A percentile compares a stretch with the other conserved stretches of the same genome.
Conservation (phyloP, 2,329 filamentous ascomycete genomes). For the Diplodia intermedia region DNA sequence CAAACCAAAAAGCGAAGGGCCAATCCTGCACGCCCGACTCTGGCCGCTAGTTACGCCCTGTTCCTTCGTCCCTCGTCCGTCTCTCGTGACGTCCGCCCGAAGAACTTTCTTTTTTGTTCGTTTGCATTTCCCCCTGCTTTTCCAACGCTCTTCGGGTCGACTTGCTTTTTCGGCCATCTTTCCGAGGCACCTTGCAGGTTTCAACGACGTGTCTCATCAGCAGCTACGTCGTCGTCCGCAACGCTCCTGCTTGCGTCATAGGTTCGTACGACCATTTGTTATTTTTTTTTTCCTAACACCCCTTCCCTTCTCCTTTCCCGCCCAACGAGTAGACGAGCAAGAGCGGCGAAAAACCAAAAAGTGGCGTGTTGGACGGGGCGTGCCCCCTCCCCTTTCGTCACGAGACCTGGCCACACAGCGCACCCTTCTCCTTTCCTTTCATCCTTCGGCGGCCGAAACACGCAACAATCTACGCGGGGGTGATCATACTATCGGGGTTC, state of each 20-base stretch:
- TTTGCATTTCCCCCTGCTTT: background rate
- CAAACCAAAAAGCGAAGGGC: background rate
- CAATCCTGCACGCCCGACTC: background rate
- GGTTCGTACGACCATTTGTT: background rate
- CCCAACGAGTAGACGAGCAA: background rate
- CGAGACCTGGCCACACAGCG: background rate
- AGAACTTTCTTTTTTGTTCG: slow-evolving; percentile 8
- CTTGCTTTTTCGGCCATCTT: slow-evolving; percentile 16
- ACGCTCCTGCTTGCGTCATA: slow-evolving; percentile 10
- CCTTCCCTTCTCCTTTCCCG: background rate
- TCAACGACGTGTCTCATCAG: slow-evolving; percentile 6
- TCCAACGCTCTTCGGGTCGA: background rate
- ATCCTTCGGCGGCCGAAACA: background rate
- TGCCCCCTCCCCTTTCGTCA: slow-evolving; percentile 11
- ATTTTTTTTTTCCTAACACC: background rate
- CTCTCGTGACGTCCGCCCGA: background rate
- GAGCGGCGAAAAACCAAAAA: background rate
- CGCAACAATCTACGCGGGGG: slow-evolving; percentile 13
- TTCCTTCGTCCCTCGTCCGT: background rate
- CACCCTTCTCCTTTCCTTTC: background rate
- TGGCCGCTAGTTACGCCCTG: background rate
- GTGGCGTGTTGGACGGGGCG: slow-evolving; percentile 16
- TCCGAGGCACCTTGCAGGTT: slow-evolving; percentile 9
- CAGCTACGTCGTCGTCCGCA: background rate
- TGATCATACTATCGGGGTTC: background rate